Base-by-base conservation (phyloP, 2,329 filamentous ascomycete species). In the Xylaria multiplex region DNA sequence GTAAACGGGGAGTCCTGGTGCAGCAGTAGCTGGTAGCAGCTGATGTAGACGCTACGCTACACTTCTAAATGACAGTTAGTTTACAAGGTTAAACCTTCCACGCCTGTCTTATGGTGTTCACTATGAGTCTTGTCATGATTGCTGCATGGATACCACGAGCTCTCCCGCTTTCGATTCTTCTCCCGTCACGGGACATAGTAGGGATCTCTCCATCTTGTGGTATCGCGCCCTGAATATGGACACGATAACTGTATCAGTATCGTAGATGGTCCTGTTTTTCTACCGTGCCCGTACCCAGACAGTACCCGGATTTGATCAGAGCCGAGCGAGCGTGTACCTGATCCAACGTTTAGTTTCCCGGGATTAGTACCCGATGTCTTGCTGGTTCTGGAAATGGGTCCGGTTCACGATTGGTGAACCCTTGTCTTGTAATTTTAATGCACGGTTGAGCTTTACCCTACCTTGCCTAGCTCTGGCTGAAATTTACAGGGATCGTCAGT, bases 371-470 rank as follows among this genome's bases (percentile, higher is more conserved):
- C 46, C 35, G 35, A 53, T 19, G 60, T 56, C 35, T 68, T 71
- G 59, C 69, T 70, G 62, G 65, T 59, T 59, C 59, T 61, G 61
- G 57, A 68, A 69, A 55, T 40, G 59, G 52, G 55, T 56, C 35
- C 55, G 8, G 14, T 16, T 60, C 48, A 55, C 66, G 56, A 72
- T 74, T 70, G 65, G 72, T 16, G 32, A 14, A 66, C 55, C 74
- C 74, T 66, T 72, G 72, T 66, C 69, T 57, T 42, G 64, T 67
- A 75, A 75, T 76, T 72, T 76, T 69, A 74, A 71, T 66, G 60
- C 70, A 66, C 71, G 68, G 72, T 66, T 57, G 27, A 64, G 57
- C 71, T 64, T 74, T 71, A 37, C 74, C 65, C 48, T 54, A 67
- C 72, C 49, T 24, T 59, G 48, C 40, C 53, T 69, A 66, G 67